Evolutionary conservation across 169 alveolate genomes (phyloP).

Genomic region (Nephromyces sp.): DNA sequence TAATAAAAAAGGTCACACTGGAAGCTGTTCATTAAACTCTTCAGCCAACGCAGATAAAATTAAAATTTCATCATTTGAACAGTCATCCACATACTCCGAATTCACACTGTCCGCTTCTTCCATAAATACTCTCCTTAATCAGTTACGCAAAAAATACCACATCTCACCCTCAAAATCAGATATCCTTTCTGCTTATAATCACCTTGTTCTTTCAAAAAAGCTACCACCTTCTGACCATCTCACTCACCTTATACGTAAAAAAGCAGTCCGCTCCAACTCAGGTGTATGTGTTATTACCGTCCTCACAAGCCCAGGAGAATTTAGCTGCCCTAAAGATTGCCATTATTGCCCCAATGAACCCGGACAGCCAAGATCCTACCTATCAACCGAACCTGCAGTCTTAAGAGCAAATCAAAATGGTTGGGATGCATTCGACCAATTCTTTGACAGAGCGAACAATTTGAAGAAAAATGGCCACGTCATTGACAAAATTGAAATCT

Average conservation of each 20-base stretch:
- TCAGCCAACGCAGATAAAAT: no score
- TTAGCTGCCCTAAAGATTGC: slow-evolving; percentile 84
- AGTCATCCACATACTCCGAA: no score
- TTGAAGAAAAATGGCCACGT: slow-evolving; percentile 80
- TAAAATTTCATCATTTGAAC: no score
- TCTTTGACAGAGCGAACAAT: slow-evolving; percentile 79
- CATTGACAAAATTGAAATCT: slow-evolving; percentile 81
- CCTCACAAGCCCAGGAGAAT: slow-evolving; percentile 84
- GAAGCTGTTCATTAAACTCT: no score
- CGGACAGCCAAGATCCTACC: slow-evolving; percentile 85
- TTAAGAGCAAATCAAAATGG: slow-evolving; percentile 84
- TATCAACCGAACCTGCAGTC: slow-evolving; percentile 91
- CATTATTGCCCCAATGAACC: slow-evolving; percentile 88
- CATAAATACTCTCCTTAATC: no score
- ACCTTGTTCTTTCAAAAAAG: slow-evolving; percentile 21
- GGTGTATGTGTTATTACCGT: slow-evolving; percentile 86
- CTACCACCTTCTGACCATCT: not conserved
- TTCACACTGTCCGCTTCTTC: no score
- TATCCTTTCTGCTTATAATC: slow-evolving; percentile 42
- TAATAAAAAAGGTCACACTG: slow-evolving; percentile 24
- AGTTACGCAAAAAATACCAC: slow-evolving; percentile 29
- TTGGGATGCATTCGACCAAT: slow-evolving; percentile 77
- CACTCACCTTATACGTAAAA: slow-evolving; percentile 34
- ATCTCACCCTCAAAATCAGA: slow-evolving; percentile 49
- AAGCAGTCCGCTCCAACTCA: slow-evolving; percentile 71